phyloP scores from a whole-genome alignment of 768 basidiomycete species.

The Leucosporidium scottii region DNA sequence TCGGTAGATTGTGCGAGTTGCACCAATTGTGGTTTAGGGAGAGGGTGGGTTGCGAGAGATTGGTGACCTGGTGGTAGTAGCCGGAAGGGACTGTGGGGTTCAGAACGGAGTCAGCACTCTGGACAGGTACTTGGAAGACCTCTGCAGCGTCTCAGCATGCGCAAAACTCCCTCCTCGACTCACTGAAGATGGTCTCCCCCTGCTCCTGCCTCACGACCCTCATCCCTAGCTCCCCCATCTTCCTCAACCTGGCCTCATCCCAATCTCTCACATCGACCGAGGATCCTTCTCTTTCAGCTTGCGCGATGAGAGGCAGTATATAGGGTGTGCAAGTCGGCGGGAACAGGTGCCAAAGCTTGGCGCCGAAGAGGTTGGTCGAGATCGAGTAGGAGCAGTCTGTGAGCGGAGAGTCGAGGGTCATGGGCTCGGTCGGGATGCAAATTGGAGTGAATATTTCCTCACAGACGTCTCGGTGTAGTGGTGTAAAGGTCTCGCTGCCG shows the following conservation, averaged over 20 bases:
- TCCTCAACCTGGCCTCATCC: background rate
- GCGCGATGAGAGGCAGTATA: background rate
- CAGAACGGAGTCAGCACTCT: background rate
- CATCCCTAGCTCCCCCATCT: slow-evolving; percentile 11
- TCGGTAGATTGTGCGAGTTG: slow-evolving; percentile 23
- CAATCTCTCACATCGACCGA: slow-evolving; percentile 19
- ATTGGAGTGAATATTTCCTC: background rate
- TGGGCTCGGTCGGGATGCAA: background rate
- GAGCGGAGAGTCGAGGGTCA: background rate
- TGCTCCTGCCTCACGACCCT: slow-evolving; percentile 12
- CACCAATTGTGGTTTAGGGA: slow-evolving; percentile 36
- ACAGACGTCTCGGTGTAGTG: slow-evolving; percentile 35
- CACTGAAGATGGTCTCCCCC: slow-evolving; percentile 24
- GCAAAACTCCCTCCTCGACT: background rate
- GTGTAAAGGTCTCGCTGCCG: slow-evolving; percentile 26
- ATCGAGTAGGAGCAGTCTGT: slow-evolving; percentile 36
- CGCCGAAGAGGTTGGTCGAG: slow-evolving; percentile 31
- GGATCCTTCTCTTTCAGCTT: background rate
- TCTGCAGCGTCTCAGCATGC: background rate
- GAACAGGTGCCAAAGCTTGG: slow-evolving; percentile 34
- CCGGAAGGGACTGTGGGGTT: slow-evolving; percentile 24
- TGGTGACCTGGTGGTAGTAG: slow-evolving; percentile 26
- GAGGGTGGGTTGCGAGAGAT: slow-evolving; percentile 29
- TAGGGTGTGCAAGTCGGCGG: slow-evolving; percentile 15
- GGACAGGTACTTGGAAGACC: no score